phyloP scores from a whole-genome alignment of 2,329 filamentous ascomycete species.

The Hypoxylon sp. region DNA sequence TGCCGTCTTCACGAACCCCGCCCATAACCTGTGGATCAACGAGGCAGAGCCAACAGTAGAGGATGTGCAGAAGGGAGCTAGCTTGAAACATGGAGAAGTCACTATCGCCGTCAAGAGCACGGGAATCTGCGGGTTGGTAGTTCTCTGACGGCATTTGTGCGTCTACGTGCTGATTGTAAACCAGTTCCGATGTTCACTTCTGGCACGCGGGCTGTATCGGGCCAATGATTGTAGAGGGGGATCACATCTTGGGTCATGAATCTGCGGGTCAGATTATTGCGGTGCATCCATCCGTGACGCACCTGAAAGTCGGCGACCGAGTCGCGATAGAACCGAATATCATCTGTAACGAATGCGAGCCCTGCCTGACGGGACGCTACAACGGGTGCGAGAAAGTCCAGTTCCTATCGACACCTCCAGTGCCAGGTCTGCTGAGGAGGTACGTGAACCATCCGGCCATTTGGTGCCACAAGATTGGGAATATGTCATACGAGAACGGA shows the following conservation, averaged over 20 bases:
- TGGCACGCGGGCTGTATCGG: conserved; percentile 96
- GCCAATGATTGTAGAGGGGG: conserved; percentile 88
- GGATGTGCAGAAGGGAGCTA: conserved; percentile 71
- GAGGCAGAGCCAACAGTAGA: conserved; percentile 79
- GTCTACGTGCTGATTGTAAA: conserved; percentile 26
- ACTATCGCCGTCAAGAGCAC: conserved; percentile 91
- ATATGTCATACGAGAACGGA: conserved; percentile 91
- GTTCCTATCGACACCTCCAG: conserved; percentile 91
- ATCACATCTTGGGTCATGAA: conserved; percentile 95
- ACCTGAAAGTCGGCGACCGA: conserved; percentile 83
- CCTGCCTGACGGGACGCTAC: conserved; percentile 90
- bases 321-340: conserved; percentile 95
- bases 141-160: background rate
- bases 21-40: conserved; percentile 88
- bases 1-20: conserved; percentile 93
- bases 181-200: conserved; percentile 92
- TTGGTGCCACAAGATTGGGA: conserved; percentile 96
- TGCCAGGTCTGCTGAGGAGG: conserved; percentile 84
- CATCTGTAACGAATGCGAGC: conserved; percentile 89
- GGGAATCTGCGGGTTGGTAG: conserved; percentile 85
- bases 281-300: conserved; percentile 79
- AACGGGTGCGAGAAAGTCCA: conserved; percentile 88
- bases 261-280: conserved; percentile 85
- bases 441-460: conserved; percentile 94
- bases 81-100: conserved; percentile 82